Percentiles rank a stretch among this genome's conserved stretches.
Conservation (phyloP, 176 grass and related monocot species). For the Triticum timopheevii region DNA sequence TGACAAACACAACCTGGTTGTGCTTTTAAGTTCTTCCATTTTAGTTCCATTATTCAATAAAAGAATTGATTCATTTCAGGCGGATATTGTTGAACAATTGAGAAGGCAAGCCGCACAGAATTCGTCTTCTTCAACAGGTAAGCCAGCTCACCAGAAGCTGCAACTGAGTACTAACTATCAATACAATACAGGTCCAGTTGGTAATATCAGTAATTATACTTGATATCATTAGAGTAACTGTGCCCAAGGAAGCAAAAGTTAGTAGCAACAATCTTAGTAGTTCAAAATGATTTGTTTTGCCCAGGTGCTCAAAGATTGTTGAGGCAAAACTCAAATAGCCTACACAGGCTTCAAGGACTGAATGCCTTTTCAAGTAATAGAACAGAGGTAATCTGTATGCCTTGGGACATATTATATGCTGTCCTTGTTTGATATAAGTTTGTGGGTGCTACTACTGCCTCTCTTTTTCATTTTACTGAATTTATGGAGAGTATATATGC, state of each 20-base stretch:
- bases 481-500: conserved; percentile 19
- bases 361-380: conserved; percentile 35
- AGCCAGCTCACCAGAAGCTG: conserved; percentile 27
- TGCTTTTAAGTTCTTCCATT: conserved; percentile 15
- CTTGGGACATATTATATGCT: not conserved
- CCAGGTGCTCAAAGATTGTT: conserved; percentile 41
- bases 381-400: conserved; percentile 46
- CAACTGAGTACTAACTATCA: conserved; percentile 13
- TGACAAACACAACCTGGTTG: not conserved
- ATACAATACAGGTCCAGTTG: not conserved
- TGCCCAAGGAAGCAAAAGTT: conserved; percentile 29
- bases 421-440: conserved; percentile 9
- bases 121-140: conserved; percentile 24
- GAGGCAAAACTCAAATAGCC: conserved; percentile 42
- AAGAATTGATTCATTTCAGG: conserved; percentile 30
- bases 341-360: conserved; percentile 35
- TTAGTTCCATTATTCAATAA: conserved; percentile 23
- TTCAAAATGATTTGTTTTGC: conserved; percentile 16
- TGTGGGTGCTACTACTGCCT: not conserved
- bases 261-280: not conserved
- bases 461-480: not conserved
- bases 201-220: conserved; percentile 13
- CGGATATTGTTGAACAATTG: conserved; percentile 30
- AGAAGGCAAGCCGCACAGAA: conserved; percentile 24
- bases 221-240: not conserved